Evolutionary conservation across 257 asterid genomes (phyloP), one percentile per base, ranked within the genome.

Genomic region (Forsythia suspensa): DNA sequence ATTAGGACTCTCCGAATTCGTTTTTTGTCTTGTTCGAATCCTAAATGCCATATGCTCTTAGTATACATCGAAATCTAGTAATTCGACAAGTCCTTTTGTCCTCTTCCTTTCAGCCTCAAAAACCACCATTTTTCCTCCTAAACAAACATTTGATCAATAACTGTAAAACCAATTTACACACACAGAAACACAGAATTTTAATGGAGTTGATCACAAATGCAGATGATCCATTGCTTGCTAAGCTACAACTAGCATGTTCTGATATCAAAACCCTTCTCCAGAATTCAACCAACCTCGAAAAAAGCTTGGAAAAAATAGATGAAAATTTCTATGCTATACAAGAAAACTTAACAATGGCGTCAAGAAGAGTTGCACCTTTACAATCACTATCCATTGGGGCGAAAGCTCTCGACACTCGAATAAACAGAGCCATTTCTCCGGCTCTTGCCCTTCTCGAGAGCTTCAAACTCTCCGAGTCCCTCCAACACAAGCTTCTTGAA

Each of bases 331-430:
- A 75, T 1, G 5, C 74, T 34, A 86, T 90, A 29, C 88, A 80
- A 72, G 85, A 86, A 75, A 84, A 69, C 80, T 69, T 92, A 24
- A 79, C 46, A 52, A 21, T 80, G 72, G 86, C 91, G 1, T 90
- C 97, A 12, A 86, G 72, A 77, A 87, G 85, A 75, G 76, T 90
- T 36, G 96, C 89, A 13, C 98, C 98, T 1, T 41, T 93, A 5
- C 97, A 93, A 43, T 83, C 98, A 9, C 87, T 93, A 4, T 92
- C 97, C 74, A 93, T 93, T 65, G 94, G 96, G 6, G 84, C 84
- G 71, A 93, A 87, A 77, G 91, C 98, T 12, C 91, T 93, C 6
- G 93, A 93, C 36, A 87, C 96, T 1, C 71, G 94, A 37, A 91
- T 91, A 51, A 93, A 91, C 83, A 84, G 97, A 3, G 98, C 95